Evolutionary conservation across 371 early-diverging fungal genomes (phyloP).

Genomic region (Mucor ambiguus): DNA sequence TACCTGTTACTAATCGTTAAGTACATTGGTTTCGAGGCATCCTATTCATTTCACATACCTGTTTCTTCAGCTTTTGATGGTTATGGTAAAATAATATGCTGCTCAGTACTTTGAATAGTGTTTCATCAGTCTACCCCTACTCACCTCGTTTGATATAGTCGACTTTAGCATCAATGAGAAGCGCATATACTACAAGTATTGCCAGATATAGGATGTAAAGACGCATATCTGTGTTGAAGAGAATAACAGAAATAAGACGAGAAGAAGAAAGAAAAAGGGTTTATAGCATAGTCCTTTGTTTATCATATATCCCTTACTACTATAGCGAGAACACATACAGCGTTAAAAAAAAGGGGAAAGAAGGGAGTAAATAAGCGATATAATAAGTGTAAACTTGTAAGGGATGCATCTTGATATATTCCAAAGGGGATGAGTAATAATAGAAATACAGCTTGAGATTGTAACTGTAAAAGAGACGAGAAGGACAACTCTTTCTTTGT

Average conservation of each 20-base stretch:
- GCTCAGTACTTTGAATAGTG: no score
- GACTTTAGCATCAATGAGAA: slow-evolving; percentile 7
- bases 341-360: slow-evolving; percentile 6
- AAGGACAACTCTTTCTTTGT: not conserved
- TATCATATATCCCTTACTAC: slow-evolving; percentile 11
- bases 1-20: not conserved
- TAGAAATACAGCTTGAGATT: slow-evolving; percentile 1
- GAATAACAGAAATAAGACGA: not conserved
- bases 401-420: slow-evolving; percentile 16
- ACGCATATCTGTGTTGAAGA: not conserved
- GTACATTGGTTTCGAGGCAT: not conserved
- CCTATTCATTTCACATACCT: slow-evolving; percentile 11
- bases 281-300: slow-evolving; percentile 2
- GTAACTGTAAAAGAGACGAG: not conserved
- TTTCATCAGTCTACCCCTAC: not conserved
- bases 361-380: slow-evolving; percentile 6
- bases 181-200: not conserved
- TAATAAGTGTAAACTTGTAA: slow-evolving; percentile 2
- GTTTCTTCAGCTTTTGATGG: slow-evolving; percentile 23
- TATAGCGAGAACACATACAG: not conserved
- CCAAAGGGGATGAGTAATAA: not conserved
- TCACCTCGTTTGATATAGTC: slow-evolving; percentile 15
- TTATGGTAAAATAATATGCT: no score
- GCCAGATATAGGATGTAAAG: slow-evolving; percentile 1
- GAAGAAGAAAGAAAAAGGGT: not conserved